Base-by-base conservation (phyloP, 805 yeast species). In the Grigorovia humatica region DNA sequence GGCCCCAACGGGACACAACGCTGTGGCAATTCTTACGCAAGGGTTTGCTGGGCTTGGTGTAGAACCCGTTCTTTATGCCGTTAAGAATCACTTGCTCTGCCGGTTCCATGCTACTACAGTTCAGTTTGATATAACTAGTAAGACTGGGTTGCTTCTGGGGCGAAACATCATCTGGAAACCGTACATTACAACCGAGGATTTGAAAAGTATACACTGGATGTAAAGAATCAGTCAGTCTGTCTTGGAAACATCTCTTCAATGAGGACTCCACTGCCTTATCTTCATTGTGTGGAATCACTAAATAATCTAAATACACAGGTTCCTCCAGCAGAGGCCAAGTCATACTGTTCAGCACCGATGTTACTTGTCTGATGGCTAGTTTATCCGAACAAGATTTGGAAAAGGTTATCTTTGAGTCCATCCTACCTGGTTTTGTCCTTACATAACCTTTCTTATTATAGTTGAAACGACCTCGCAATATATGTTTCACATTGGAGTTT, bases 331-430 rank as follows among this genome's bases (percentile, higher is more conserved):
- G 13, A 70, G 60, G 5, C 72, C 71, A 70, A 2, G 77, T 74
- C 8, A 76, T 48, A 4, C 78, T 61, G 57, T 76, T 82, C 44
- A 78, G 63, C 2, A 83, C 48, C 0, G 88, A 84, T 0, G 72
- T 70, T 40, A 70, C 67, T 63, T 88, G 96, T 53, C 75, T 75
- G 48, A 83, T 49, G 44, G 86, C 74, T 27, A 91, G 65, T 60
- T 91, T 91, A 64, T 91, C 98, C 1, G 95, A 81, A 64, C 98
- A 91, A 0, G 96, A 87, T 64, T 89, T 91, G 32, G 95, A 85
- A 48, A 77, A 66, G 0, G 95, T 78, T 4, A 80, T 55, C 1
- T 77, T 75, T 2, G 96, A 84, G 63, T 93, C 98, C 30, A 73
- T 64, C 48, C 98, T 67, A 1, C 99, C 99, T 0, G 98, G 99